Evolutionary conservation across 202 grass and related monocot species (phyloP).

Genomic region (Digitaria exilis): DNA sequence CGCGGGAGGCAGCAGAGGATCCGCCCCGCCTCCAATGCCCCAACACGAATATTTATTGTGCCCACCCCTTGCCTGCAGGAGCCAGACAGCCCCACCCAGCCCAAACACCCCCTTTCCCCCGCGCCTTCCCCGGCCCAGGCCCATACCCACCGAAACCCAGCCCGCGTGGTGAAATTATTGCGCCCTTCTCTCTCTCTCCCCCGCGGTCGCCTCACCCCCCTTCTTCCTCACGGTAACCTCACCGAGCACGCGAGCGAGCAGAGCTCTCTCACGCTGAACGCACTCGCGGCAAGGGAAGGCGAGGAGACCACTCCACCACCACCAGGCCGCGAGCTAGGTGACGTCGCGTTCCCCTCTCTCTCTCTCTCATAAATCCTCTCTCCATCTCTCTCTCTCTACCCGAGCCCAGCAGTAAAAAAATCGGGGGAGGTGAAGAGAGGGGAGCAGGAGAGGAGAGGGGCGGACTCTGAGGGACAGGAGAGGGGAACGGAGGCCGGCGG

Average conservation of each 20-base stretch:
- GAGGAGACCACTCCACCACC: not conserved
- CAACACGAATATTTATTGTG: constrained; percentile 53
- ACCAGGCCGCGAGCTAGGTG: not conserved
- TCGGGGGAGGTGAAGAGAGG: not conserved
- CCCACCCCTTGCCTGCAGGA: constrained; percentile 53
- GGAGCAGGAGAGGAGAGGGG: not conserved
- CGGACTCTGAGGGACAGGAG: not conserved
- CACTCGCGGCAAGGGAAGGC: not conserved
- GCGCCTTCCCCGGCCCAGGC: not conserved
- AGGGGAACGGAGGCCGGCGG: not conserved
- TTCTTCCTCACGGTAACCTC: not conserved
- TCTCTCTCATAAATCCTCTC: constrained; percentile 24
- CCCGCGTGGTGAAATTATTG: constrained; percentile 17
- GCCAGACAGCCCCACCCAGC: constrained; percentile 36
- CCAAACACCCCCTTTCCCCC: not conserved
- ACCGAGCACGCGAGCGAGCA: not conserved
- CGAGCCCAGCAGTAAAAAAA: constrained; percentile 30
- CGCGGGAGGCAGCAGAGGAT: constrained; percentile 30
- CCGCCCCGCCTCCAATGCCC: not conserved
- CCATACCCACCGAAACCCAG: not conserved
- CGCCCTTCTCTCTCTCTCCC: not conserved
- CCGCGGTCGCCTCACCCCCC: constrained; percentile 18
- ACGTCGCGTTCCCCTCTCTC: constrained; percentile 16
- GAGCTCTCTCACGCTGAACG: not conserved
- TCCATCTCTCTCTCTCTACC: not conserved